phyloP scores from a whole-genome alignment of 495 filamentous ascomycete species.

The Rusavskia elegans region DNA sequence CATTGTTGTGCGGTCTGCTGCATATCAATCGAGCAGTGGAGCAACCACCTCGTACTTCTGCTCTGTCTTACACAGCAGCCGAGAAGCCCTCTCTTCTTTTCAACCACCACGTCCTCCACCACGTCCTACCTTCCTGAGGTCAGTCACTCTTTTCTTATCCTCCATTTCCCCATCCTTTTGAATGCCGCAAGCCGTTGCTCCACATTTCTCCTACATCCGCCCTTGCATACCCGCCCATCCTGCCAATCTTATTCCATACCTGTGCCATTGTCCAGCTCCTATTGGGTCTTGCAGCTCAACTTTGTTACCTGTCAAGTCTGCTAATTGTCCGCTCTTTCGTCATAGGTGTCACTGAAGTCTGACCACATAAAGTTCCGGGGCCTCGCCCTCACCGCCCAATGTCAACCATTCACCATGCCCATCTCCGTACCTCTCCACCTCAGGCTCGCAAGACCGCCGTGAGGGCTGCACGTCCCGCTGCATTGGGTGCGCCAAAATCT shows the following conservation, averaged over 20 bases:
- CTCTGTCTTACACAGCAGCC: background rate
- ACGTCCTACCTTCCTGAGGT: too few relatives aligned
- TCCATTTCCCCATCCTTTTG: too few relatives aligned
- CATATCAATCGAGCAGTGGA: background rate
- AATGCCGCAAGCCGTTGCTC: too few relatives aligned
- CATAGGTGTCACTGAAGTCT: too few relatives aligned
- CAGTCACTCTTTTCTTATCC: too few relatives aligned
- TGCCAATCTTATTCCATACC: background rate
- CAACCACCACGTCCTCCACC: too few relatives aligned
- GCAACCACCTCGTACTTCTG: background rate
- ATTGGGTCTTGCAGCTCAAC: too few relatives aligned
- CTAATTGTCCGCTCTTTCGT: too few relatives aligned
- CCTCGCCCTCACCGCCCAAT: conserved; percentile 4
- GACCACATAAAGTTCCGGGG: background rate
- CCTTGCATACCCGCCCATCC: conserved; percentile 1
- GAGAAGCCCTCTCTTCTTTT: too few relatives aligned
- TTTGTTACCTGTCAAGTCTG: too few relatives aligned
- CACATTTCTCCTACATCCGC: background rate
- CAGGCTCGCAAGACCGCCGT: conserved; percentile 9
- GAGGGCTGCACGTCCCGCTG: conserved; percentile 8
- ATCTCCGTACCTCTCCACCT: conserved; percentile 8
- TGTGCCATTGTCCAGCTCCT: too few relatives aligned
- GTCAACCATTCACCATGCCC: conserved; percentile 9
- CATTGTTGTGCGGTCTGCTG: background rate
- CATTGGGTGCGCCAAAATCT: conserved; percentile 4